Conservation (phyloP, 192 early-diverging fungal genomes). For the Coemansia aciculifera region DNA sequence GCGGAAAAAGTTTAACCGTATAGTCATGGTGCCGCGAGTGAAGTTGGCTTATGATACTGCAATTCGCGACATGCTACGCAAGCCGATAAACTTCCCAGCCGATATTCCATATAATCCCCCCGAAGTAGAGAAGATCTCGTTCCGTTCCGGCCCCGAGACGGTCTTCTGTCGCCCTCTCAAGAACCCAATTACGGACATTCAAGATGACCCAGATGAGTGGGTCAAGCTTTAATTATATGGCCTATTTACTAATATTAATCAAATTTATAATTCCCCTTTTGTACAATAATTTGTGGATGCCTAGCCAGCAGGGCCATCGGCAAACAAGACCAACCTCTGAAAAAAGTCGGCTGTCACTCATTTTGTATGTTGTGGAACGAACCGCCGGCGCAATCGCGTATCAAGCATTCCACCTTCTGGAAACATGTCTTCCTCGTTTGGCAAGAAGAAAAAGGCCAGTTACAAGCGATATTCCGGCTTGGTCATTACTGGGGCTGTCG, state of each 20-base stretch:
- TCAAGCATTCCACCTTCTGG: too few species aligned
- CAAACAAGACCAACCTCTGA: too few species aligned
- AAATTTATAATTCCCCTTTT: neutral
- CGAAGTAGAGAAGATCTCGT: conserved; percentile 14
- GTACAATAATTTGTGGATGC: too few species aligned
- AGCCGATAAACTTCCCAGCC: conserved; percentile 21
- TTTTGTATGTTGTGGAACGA: too few species aligned
- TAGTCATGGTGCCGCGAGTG: conserved; percentile 48
- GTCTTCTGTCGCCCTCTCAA: conserved; percentile 49
- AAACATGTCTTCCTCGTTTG: too few species aligned
- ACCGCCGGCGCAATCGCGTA: too few species aligned
- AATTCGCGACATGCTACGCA: conserved; percentile 26
- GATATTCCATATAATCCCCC: conserved; percentile 16
- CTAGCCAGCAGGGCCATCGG: too few species aligned
- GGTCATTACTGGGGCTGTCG: too few species aligned
- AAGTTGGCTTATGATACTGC: conserved; percentile 45
- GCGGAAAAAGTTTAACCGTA: conserved; percentile 21
- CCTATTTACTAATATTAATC: neutral
- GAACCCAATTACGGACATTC: neutral
- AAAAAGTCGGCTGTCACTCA: too few species aligned
- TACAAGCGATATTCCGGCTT: too few species aligned
- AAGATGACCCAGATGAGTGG: conserved; percentile 22
- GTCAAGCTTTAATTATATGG: too few species aligned
- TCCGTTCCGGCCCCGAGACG: conserved; percentile 20
- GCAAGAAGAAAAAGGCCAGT: too few species aligned